These are phyloP conservation scores for Penicillium fimorum DNA, from an alignment of 495 filamentous ascomycete genomes.

Conservation along the genomic window DNA sequence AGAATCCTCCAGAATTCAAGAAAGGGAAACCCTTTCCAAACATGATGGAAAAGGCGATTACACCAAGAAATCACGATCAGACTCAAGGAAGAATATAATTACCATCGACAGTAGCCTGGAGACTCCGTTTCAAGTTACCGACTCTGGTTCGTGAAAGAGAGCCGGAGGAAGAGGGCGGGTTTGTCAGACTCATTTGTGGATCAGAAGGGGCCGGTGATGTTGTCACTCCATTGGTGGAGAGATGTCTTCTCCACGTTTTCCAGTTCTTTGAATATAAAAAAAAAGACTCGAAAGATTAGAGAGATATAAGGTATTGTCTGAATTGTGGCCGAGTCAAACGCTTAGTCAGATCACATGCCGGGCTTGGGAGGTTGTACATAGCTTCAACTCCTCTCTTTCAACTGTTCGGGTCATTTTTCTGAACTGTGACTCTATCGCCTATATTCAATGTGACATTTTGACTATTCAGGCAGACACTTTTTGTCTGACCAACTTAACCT, in stretches of 20 bases:
- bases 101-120: constrained; percentile 81
- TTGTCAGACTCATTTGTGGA: constrained; percentile 52
- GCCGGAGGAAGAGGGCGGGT: constrained; percentile 57
- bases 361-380: neutral
- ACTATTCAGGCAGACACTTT: neutral
- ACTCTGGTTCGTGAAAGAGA: constrained; percentile 47
- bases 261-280: neutral
- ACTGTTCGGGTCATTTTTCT: neutral
- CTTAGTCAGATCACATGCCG: constrained; percentile 11
- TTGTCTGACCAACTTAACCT: neutral
- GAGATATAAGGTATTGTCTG: neutral
- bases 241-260: constrained; percentile 8
- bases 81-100: constrained; percentile 33
- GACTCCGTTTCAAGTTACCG: constrained; percentile 63
- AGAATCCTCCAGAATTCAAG: constrained; percentile 45
- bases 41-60: constrained; percentile 30
- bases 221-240: constrained; percentile 6
- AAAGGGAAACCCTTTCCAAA: constrained; percentile 46
- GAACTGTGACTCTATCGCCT: neutral
- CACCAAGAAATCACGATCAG: constrained; percentile 12
- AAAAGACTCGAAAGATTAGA: neutral
- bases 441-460: neutral
- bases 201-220: neutral
- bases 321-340: constrained; percentile 2
- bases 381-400: neutral